Evolutionary conservation across 139 green algal species (phyloP), one percentile per base, ranked within the genome.

Genomic region (Nannochloris sp.): DNA sequence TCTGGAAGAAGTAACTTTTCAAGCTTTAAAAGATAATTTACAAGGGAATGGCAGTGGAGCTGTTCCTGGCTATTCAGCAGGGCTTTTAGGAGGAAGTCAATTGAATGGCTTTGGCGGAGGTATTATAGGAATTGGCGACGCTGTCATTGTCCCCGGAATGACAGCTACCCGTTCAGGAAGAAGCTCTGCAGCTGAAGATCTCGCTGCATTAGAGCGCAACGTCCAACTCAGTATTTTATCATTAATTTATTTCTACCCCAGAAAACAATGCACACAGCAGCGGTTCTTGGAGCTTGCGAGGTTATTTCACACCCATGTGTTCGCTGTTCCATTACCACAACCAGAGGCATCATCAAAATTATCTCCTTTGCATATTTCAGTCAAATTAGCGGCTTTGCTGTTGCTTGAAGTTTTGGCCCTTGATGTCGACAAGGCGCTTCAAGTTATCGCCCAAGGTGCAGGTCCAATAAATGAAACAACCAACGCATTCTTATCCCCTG

Each of bases 211-310:
- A 6, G 83, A 91, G 71, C 76, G 81, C 34, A 76, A 70, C 32
- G 76, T 80, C 38, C 75, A 88, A 27, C 55, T 90, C 5, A 70
- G 64, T 59, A 68, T 68, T 19, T 65, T 90, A 19, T 60, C 81
- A 27, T 68, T 88, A 31, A 65, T 90, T 14, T 87, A 87, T 48
- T 74, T 79, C 70, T 33, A 75, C 32, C 64, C 66, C 1, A 60
- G 70, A 53, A 76, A 76, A 54, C 44, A 70, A 31, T 83, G 70
- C 67, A 80, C 64, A 32, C 71, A 69, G 4, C 66, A 83, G 19
- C 55, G 64, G 24, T 59, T 79, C 44, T 67, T 80, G 25, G 58
- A 80, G 38, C 67, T 89, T 32, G 69, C 72, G 8, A 37, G 64
- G 29, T 51, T 84, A 31, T 58, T 89, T 15, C 58, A 75, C 4